These are phyloP conservation scores for Gryganskiella cystojenkinii DNA, from an alignment of 192 early-diverging fungal genomes.

Conservation along the genomic window DNA sequence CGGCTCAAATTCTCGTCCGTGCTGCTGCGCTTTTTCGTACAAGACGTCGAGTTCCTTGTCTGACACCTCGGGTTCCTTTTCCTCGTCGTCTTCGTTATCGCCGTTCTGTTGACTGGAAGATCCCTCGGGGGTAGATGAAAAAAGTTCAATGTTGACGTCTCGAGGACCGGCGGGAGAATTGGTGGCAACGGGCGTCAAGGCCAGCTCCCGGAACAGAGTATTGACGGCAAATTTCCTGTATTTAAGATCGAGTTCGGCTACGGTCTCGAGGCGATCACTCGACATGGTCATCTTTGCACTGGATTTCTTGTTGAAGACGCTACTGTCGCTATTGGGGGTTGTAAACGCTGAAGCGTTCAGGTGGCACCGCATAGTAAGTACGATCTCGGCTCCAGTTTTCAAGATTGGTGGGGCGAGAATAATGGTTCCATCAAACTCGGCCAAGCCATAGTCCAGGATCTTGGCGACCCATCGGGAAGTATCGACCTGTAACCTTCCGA, in stretches of 20 bases:
- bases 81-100: conserved; percentile 28
- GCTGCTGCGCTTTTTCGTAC: conserved; percentile 66
- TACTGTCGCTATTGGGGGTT: conserved; percentile 3
- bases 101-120: background rate
- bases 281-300: conserved; percentile 10
- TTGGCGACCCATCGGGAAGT: conserved; percentile 56
- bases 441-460: conserved; percentile 58
- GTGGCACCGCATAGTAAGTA: conserved; percentile 54
- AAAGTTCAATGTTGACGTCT: conserved; percentile 26
- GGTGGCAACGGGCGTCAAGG: conserved; percentile 41
- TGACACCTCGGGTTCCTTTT: conserved; percentile 55
- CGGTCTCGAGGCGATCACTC: conserved; percentile 34
- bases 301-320: background rate
- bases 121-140: conserved; percentile 21
- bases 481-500: conserved; percentile 57
- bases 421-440: conserved; percentile 58
- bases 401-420: conserved; percentile 38
- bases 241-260: conserved; percentile 41
- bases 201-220: conserved; percentile 25
- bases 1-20: conserved; percentile 56
- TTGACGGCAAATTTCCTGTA: conserved; percentile 41
- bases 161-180: conserved; percentile 26
- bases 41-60: conserved; percentile 62
- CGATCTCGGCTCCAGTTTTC: conserved; percentile 57
- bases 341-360: conserved; percentile 37